Base-by-base conservation (phyloP, 2,329 filamentous ascomycete genomes). In the Dryadomyces sulphureus region DNA sequence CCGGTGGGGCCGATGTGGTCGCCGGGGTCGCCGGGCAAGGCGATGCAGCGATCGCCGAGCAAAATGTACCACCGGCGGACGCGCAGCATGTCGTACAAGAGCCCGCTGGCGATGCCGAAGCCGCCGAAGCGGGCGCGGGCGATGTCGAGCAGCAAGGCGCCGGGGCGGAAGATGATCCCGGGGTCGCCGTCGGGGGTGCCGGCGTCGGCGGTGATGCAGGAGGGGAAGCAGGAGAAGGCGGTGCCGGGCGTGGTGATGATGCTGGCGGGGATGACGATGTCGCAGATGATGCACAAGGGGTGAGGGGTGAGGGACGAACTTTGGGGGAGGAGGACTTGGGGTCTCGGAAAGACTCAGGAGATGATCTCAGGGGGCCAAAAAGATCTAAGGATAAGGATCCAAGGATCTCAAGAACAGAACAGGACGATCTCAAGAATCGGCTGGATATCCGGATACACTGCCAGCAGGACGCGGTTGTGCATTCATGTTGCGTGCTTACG, bases 181-280 rank as follows among this genome's bases (percentile, higher is more conserved):
- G 24, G 17, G 5, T 30, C 39, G n/a, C 20, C 38, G 19, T 5
- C 24, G 6, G 19, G 6, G 8, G 20, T 22, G 20, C 12, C 27
- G 24, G 17, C 39, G 14, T 2, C 38, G 7, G 6, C 9, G 25
- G n/a, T 12, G 20, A 20, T 5, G 27, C 9, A 32, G 11, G n/a
- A 9, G 27, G 27, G 9, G 3, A 32, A 32, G 27, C 27, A 32
- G 27, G 42, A 24, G 7, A 41, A 43, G 5, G 38, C 45, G 7
- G 49, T 54, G 47, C 55, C 57, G 0, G 46, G 53, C 17, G 53
- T 62, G 43, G 54, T 59, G 50, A 53, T 59, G 52, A 38, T 59
- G 41, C 53, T 61, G 49, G 58, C 59, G 4, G 55, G 59, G 22
- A 45, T 57, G 51, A 53, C 54, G 4, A 47, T 58, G 35, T 55